Base-by-base conservation (phyloP, 345 rosid species). In the Populus alba region DNA sequence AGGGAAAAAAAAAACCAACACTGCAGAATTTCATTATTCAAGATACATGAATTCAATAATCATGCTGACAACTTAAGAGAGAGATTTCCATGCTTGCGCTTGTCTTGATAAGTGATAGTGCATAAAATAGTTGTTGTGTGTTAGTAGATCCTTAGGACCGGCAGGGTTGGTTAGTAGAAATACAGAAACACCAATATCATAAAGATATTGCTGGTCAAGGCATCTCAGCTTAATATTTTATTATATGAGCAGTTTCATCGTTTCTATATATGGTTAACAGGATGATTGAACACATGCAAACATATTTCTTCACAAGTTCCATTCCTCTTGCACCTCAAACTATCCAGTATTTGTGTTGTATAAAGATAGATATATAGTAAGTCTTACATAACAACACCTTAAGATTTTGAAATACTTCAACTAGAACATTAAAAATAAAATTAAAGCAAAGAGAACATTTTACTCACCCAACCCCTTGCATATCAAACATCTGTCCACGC, bases 401-500 rank as follows among this genome's bases (percentile, higher is more conserved):
- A 71, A 8, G 51, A 47, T 71, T 71, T 13, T 51, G 18, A 6
- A 62, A 8, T 27, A 38, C 68, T 61, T 8, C 20, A 71, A 8
- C 16, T 67, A 33, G 23, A 9, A 43, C 5, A 35, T 23, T 9
- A 25, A 53, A 37, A 10, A 37, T 25, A 22, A 18, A 76, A 17
- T 23, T 65, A 38, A 70, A 77, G 45, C 37, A 81, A 53, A 77
- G 20, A 67, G 33, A 73, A 70, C 12, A 47, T 71, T 51, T 53
- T 53, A 83, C 91, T 27, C 76, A 93, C 98, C 97, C 98, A 75
- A 87, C 89, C 66, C 90, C 91, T 78, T 93, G 90, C 99, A 93
- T 95, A 83, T 95, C 97, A 85, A 90, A 87, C 98, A 95, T 95
- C 86, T 83, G 94, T 59, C 97, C 99, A 59, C 98, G 98, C 82